Evolutionary conservation across 2,329 filamentous ascomycete species (phyloP), one percentile per base, ranked within the genome.

Genomic region (Hypoxylon sp.): DNA sequence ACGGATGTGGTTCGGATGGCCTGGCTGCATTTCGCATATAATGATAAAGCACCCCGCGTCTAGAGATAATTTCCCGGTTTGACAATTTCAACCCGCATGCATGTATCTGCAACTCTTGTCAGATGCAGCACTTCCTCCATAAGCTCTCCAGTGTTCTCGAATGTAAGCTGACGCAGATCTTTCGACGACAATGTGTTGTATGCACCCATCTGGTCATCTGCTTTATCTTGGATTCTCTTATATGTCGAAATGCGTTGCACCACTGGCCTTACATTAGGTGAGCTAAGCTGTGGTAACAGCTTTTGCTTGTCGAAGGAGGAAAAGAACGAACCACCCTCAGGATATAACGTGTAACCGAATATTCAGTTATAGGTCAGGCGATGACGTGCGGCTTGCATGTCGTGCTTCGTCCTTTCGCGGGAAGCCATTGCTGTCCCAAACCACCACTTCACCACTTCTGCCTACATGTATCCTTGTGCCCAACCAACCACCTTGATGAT

Each of bases 111-210:
- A 50, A 11, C 4, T 40, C 12, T 53, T 48, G 60, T 46, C 48
- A 42, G 20, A 51, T 18, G 28, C 45, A 52, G 33, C 22, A n/a
- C 44, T 33, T 50, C 22, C 40, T 46, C 60, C 40, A 57, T 52
- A 16, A 40, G 22, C 6, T 3, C 11, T 38, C 40, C 28, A 28
- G 14, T 16, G 26, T 61, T 55, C 42, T 57, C 28, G 51, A 42
- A 52, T 24, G 63, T 66, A 66, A 66, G 63, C 63, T 66, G 42
- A 66, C 57, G 44, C 59, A 42, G 45, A 59, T 59, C 63, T 59
- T 36, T 22, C 32, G 52, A 50, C n/a, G 49, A 54, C 14, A 16
- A 28, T 42, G 30, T 38, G 28, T 51, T 44, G 40, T 42, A 57
- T 57, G 52, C 42, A 53, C 54, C 52, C 42, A 49, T 51, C 30